These are phyloP conservation scores for Xylariaceae sp. DNA, from an alignment of 2,329 filamentous ascomycete genomes.

Conservation along the genomic window DNA sequence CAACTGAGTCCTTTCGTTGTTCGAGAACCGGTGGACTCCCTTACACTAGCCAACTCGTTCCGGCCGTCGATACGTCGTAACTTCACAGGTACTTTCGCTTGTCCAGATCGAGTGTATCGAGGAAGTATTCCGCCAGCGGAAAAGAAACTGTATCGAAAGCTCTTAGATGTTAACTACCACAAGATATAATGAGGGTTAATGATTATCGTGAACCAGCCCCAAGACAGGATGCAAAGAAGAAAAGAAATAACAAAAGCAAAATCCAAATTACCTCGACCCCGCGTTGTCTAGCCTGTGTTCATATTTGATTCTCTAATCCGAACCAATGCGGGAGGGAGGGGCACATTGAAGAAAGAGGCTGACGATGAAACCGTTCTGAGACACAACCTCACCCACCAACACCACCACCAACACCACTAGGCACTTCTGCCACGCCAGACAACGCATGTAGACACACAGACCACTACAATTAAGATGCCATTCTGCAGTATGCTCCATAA, in stretches of 20 bases:
- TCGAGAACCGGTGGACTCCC: background rate
- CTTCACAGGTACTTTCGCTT: background rate
- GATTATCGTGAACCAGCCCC: background rate
- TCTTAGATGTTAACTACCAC: background rate
- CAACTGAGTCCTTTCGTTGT: background rate
- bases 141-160: background rate
- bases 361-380: slow-evolving; percentile 33
- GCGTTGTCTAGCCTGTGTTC: background rate
- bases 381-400: slow-evolving; percentile 17
- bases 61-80: background rate
- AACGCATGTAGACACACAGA: background rate
- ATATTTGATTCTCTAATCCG: background rate
- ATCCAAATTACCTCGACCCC: background rate
- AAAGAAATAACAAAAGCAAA: background rate
- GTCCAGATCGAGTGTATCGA: background rate
- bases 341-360: slow-evolving; percentile 22
- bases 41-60: background rate
- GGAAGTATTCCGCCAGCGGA: background rate
- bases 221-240: background rate
- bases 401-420: background rate
- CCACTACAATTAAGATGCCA: too few species aligned
- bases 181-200: background rate
- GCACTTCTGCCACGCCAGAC: too few species aligned
- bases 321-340: background rate
- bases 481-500: too few species aligned